Percentiles rank a stretch among this genome's conserved stretches.
These are phyloP conservation scores for Penicillium tannophilum DNA, from an alignment of 495 filamentous ascomycete species.

Conservation along the genomic window DNA sequence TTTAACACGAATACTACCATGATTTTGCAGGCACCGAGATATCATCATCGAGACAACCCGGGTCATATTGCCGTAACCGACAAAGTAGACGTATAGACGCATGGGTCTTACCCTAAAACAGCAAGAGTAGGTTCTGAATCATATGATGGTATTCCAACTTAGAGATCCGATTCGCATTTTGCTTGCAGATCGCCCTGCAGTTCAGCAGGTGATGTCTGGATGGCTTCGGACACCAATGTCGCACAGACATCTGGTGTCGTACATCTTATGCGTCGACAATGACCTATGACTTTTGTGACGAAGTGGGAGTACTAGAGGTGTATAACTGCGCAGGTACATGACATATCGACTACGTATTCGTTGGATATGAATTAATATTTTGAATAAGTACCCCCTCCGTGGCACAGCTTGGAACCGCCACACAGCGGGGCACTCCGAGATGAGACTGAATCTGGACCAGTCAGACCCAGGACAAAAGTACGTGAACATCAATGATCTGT, in stretches of 20 bases:
- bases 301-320: neutral
- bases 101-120: constrained; percentile 12
- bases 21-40: neutral
- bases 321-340: neutral
- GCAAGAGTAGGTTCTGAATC: constrained; percentile 12
- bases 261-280: constrained; percentile 6
- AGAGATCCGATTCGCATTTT: constrained; percentile 23
- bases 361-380: neutral
- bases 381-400: constrained; percentile 7
- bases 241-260: constrained; percentile 13
- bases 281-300: constrained; percentile 2
- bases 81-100: neutral
- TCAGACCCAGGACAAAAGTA: constrained; percentile 14
- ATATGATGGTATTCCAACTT: constrained; percentile 23
- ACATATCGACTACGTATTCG: neutral
- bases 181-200: constrained; percentile 25
- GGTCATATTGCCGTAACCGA: neutral
- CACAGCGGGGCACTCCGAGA: constrained; percentile 24
- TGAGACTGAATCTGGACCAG: constrained; percentile 22
- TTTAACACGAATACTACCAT: neutral
- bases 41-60: neutral
- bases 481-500: constrained; percentile 18
- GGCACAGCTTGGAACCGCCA: constrained; percentile 33
- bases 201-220: constrained; percentile 25
- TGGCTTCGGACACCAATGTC: constrained; percentile 9